phyloP scores from a whole-genome alignment of 192 early-diverging fungal species.

The Backusella tarrabulga region DNA sequence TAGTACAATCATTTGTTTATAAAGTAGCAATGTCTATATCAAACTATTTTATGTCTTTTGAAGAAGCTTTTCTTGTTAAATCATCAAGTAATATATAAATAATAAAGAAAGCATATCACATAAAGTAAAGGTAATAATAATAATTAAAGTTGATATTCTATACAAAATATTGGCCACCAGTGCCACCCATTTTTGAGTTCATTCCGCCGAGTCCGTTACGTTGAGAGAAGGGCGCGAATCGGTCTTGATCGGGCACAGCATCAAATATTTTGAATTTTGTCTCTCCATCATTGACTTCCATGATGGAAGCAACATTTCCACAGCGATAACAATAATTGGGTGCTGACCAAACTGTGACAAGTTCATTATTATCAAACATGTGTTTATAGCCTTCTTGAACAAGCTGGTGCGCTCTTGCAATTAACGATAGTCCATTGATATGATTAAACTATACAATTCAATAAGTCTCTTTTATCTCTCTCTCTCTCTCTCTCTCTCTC shows the following conservation, averaged over 20 bases:
- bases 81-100: not conserved
- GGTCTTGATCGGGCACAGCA: slow-evolving; percentile 93
- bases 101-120: not conserved
- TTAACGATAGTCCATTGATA: slow-evolving; percentile 84
- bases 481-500: not conserved
- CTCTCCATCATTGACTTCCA: slow-evolving; percentile 82
- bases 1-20: not conserved
- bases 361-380: slow-evolving; percentile 89
- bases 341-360: slow-evolving; percentile 96
- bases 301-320: slow-evolving; percentile 94
- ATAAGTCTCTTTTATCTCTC: not conserved
- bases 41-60: not conserved
- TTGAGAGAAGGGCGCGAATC: slow-evolving; percentile 35
- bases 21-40: not conserved
- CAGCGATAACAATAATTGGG: slow-evolving; percentile 99
- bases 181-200: slow-evolving; percentile 21
- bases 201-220: slow-evolving; percentile 35
- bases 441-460: slow-evolving; percentile 73
- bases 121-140: not conserved
- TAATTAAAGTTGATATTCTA: slow-evolving; percentile 11
- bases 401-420: slow-evolving; percentile 96
- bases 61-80: not conserved
- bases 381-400: slow-evolving; percentile 98
- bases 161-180: slow-evolving; percentile 44
- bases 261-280: slow-evolving; percentile 93